These are phyloP conservation scores for Cenchrus americanus DNA, from an alignment of 176 grass and related monocot species.

Conservation along the genomic window DNA sequence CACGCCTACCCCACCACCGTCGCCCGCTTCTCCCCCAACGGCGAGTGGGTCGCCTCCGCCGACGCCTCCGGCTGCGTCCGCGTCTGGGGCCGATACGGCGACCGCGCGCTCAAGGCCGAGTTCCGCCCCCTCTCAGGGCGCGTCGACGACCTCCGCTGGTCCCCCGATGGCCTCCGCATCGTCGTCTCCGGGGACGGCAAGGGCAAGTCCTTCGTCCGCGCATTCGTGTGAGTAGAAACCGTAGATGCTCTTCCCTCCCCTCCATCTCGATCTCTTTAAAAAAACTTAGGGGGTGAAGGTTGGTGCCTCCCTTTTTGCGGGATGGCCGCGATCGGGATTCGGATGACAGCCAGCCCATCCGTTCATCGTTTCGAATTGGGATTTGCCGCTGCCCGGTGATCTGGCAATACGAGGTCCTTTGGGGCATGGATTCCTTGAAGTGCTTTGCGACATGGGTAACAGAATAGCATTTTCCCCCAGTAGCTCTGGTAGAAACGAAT, in stretches of 20 bases:
- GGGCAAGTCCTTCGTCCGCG: conserved; percentile 89
- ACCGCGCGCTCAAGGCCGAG: conserved; percentile 95
- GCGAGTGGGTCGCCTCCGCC: conserved; percentile 96
- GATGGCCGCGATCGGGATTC: not conserved
- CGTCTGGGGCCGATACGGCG: conserved; percentile 87
- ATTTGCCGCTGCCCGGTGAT: not conserved
- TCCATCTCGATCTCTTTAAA: conserved; percentile 24
- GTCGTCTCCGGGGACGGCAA: conserved; percentile 91
- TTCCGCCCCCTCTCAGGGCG: conserved; percentile 84
- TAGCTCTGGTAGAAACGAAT: not conserved
- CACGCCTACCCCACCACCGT: conserved; percentile 89
- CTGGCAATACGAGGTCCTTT: not conserved
- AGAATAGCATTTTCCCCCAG: not conserved
- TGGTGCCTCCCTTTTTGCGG: not conserved
- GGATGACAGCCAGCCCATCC: not conserved
- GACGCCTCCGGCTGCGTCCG: conserved; percentile 81
- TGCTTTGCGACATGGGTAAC: not conserved
- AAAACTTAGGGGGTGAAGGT: conserved; percentile 4
- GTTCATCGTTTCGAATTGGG: not conserved
- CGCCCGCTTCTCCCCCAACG: conserved; percentile 93
- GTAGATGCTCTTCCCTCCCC: not conserved
- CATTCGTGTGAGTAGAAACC: conserved; percentile 73
- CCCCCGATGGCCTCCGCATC: conserved; percentile 86
- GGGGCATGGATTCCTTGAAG: not conserved
- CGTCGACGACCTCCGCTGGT: conserved; percentile 97